Base-by-base conservation (phyloP, 495 filamentous ascomycete species). In the Aspergillus olivimuriae region DNA sequence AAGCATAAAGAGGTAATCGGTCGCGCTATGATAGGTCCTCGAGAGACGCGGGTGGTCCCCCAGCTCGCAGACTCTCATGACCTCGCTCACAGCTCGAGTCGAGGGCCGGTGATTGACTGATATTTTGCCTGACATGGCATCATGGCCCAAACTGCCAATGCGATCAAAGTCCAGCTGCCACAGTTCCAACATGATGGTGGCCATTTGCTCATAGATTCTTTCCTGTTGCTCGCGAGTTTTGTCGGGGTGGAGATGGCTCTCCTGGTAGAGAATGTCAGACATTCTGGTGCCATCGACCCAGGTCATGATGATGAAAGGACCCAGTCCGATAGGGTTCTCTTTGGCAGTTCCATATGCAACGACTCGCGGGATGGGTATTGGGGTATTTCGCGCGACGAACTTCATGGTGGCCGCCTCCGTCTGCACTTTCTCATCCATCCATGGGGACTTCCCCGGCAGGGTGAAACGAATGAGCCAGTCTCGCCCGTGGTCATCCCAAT, bases 301-400 rank as follows among this genome's bases (percentile, higher is more conserved):
- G 45, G 17, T 34, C 56, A 69, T 66, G 39, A 75, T 65, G 24
- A 72, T 66, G 43, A 66, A 75, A 2, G 70, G 66, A 1, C 69
- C 66, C 30, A 72, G 41, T 2, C 61, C 53, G 4, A 43, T 37
- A 4, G 51, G 50, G 32, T 48, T 52, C 3, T 57, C 42, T 4
- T 50, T 37, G 1, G 31, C 34, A 18, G 41, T 57, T 4, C 65
- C 64, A 52, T 55, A 65, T 34, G 58, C 50, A 12, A 65, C 58
- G 14, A 71, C 43, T 14, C 45, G 52, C 14, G 64, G 62, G 41
- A 58, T 56, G 7, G 58, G 65, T 6, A 69, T 53, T 1, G 34
- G 19, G 1, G 58, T 65, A 8, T 60, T 21, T 3, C 44, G 32
- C 16, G 39, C 46, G 12, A 70, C 39, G 30, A 61, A 69, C n/a